phyloP scores from a whole-genome alignment of 1,284 basidiomycete genomes.

The Rhodofomes roseus region DNA sequence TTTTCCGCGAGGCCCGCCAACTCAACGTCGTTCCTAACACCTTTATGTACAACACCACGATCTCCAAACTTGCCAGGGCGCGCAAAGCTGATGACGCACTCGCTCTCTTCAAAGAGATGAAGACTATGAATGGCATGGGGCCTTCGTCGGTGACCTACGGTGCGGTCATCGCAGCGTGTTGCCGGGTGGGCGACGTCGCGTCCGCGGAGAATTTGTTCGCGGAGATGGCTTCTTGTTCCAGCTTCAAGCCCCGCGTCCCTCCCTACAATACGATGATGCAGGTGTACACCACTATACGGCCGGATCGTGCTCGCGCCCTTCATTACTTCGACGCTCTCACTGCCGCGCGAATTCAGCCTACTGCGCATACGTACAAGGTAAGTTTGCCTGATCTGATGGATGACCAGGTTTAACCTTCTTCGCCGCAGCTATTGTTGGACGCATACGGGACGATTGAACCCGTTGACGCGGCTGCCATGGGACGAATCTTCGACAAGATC shows the following conservation, averaged over 20 bases:
- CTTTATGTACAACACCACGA: conserved; percentile 94
- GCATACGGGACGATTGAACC: conserved; percentile 87
- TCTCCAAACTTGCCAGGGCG: conserved; percentile 90
- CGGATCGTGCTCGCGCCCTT: conserved; percentile 76
- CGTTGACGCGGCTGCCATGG: conserved; percentile 74
- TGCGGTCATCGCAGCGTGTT: conserved; percentile 92
- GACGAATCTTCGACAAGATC: conserved; percentile 67
- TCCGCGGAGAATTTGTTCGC: conserved; percentile 82
- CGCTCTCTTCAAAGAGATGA: conserved; percentile 84
- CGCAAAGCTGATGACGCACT: conserved; percentile 88
- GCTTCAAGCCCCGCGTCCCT: conserved; percentile 87
- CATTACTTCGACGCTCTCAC: conserved; percentile 76
- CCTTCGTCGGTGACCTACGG: conserved; percentile 94
- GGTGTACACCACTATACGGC: conserved; percentile 87
- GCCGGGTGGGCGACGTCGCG: conserved; percentile 85
- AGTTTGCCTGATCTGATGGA: conserved; percentile 13
- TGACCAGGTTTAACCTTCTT: conserved; percentile 3
- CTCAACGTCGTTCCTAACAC: conserved; percentile 74
- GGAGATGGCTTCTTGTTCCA: conserved; percentile 76
- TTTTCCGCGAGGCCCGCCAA: conserved; percentile 78
- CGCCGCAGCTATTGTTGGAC: conserved; percentile 78
- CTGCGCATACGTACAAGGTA: conserved; percentile 91
- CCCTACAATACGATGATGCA: conserved; percentile 99
- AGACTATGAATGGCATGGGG: conserved; percentile 54
- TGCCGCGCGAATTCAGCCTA: conserved; percentile 64